Base-by-base conservation (phyloP, 2,329 filamentous ascomycete genomes). In the Colletotrichum incanum region DNA sequence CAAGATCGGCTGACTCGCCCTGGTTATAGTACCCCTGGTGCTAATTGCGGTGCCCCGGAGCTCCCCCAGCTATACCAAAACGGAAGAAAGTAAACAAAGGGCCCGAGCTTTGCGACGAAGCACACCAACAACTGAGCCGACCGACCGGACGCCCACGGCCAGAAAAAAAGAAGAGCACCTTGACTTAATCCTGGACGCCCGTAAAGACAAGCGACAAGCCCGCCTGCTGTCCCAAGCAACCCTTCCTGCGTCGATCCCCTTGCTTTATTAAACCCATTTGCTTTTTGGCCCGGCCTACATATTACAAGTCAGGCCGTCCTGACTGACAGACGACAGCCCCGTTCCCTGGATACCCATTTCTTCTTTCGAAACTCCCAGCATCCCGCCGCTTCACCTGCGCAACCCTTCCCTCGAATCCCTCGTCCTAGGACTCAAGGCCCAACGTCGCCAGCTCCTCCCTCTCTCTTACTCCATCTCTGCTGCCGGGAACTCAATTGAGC, bases 61-160 rank as follows among this genome's bases (percentile, higher is more conserved):
- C 65, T 70, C 54, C 71, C 59, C 71, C 74, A 80, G 80, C 78
- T 80, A 76, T 81, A 81, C 80, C 74, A 79, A 80, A 79, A 75
- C 77, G 81, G 81, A 78, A 76, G 79, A 79, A 79, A 78, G 81
- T 83, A 83, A 84, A 83, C 82, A 84, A 83, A 81, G 76, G 80
- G 77, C 73, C 80, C 78, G 77, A 80, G 78, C 79, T 78, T 72
- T 70, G 74, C 69, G 74, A 73, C 70, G 65, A 69, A 62, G 63
- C 59, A 69, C 66, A 70, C 45, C 61, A 69, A 45, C 67, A 70
- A 70, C n/a, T 8, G 54, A 55, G 5, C 61, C 45, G 49, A 64
- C 26, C 39, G 58, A 49, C 49, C 79, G 82, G 80, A 79, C 74
- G 67, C 73, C 73, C 61, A 64, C 61, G 18, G 18, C 49, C 34